Base-by-base conservation (phyloP, 495 filamentous ascomycete genomes). In the Parmelia sp. region DNA sequence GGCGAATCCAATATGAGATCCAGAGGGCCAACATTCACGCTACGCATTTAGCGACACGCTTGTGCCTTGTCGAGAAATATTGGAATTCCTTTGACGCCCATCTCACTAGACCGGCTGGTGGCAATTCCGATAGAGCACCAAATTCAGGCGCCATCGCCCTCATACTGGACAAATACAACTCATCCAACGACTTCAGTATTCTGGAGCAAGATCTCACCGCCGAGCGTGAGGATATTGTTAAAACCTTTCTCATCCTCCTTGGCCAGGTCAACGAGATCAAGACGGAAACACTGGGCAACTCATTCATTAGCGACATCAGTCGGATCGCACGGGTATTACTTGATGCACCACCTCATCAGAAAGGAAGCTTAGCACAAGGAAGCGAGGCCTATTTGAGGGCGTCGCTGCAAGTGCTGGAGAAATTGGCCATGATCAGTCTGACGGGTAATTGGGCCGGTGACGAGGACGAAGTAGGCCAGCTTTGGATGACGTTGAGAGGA, bases 11-110 rank as follows among this genome's bases (percentile, higher is more conserved):
- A 57, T 88, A 84, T 59, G 89, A 94, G 68, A 92, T 95, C 29
- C 90, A 95, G 70, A 92, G 91, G 69, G 85, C 85, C 27, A 93
- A 92, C 67, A 88, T 96, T 31, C 88, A 91, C 65, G 83, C 84
- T 10, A 89, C 84, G 53, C 86, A 90, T 68, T 76, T 96, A 2
- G 83, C 82, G 5, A 91, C 89, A 3, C 82, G 90, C 27, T 90
- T 87, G 0, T 91, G 87, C 69, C 80, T 90, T n/a, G 87, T 93
- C 3, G 89, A 95, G 66, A 90, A 89, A 68, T 94, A 90, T 69
- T 88, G 86, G 73, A 84, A 79, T 68, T 76, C 89, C 0, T 83
- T 82, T 57, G 84, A 88, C 45, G 80, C 80, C 9, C 81, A 81
- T 66, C 29, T 33, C 6, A 33, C 7, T 6, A 33, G 33, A 55